Conservation (phyloP, 306 rosid species). For the Comarum palustre region DNA sequence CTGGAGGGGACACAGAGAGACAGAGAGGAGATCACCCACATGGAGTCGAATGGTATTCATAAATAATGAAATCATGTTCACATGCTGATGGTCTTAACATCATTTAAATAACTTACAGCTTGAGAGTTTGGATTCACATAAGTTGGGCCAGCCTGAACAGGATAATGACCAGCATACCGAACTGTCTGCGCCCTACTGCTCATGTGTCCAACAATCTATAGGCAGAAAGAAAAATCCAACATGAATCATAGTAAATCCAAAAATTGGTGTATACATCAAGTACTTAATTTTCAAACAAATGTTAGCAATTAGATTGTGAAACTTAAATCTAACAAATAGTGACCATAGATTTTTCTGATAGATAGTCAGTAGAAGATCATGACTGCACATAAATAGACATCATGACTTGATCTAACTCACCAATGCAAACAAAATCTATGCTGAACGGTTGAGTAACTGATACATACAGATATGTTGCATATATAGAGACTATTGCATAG, state of each 20-base stretch:
- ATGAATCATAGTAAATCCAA: conserved; percentile 14
- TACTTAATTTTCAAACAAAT: neutral
- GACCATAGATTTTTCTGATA: neutral
- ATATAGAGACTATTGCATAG: neutral
- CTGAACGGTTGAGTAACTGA: neutral
- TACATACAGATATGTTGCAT: neutral
- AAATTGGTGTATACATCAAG: neutral
- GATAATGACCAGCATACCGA: conserved; percentile 61
- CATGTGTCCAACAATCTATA: conserved; percentile 68
- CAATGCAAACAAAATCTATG: neutral
- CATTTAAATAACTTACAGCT: conserved; percentile 56
- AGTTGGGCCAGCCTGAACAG: conserved; percentile 63
- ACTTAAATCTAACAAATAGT: neutral
- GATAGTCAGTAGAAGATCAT: neutral
- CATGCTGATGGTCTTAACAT: conserved; percentile 9
- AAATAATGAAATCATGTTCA: conserved; percentile 17
- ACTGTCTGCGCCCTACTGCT: conserved; percentile 61
- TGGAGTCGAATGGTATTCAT: conserved; percentile 4
- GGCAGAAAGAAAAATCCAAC: conserved; percentile 22
- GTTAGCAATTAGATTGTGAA: neutral
- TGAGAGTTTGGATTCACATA: conserved; percentile 63
- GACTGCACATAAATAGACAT: neutral
- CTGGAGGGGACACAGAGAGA: conserved; percentile 39
- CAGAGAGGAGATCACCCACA: conserved; percentile 12
- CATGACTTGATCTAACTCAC: neutral